Percentiles rank a stretch among this genome's conserved stretches.
Evolutionary conservation across 345 rosid species (phyloP).

Genomic region (Gossypium stocksii): DNA sequence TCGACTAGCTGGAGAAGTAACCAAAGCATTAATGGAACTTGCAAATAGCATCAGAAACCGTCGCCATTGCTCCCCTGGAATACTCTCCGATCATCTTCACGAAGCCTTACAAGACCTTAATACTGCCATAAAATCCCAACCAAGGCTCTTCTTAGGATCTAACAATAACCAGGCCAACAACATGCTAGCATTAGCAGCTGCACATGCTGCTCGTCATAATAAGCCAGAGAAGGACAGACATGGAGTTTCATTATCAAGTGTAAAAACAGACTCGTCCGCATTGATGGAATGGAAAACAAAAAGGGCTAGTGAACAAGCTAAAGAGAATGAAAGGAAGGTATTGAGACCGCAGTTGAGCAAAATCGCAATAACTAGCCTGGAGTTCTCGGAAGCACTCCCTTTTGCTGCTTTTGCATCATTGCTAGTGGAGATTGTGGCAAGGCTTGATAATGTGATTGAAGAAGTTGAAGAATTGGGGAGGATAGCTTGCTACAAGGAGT

Average conservation of each 20-base stretch:
- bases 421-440: slow-evolving; percentile 67
- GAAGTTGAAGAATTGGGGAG: slow-evolving; percentile 72
- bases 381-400: slow-evolving; percentile 86
- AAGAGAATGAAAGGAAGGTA: slow-evolving; percentile 39
- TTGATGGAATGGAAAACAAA: slow-evolving; percentile 52
- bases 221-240: slow-evolving; percentile 6
- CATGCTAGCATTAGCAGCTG: slow-evolving; percentile 45
- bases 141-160: slow-evolving; percentile 68
- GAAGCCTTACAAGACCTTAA: slow-evolving; percentile 74
- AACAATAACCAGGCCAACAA: slow-evolving; percentile 36
- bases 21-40: slow-evolving; percentile 55
- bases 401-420: slow-evolving; percentile 79
- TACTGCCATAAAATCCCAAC: slow-evolving; percentile 69
- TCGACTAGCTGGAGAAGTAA: slow-evolving; percentile 62
- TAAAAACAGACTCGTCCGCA: slow-evolving; percentile 63
- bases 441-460: slow-evolving; percentile 64
- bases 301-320: slow-evolving; percentile 23
- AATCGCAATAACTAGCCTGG: slow-evolving; percentile 53
- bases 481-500: slow-evolving; percentile 61
- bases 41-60: slow-evolving; percentile 54
- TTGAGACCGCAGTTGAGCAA: slow-evolving; percentile 69
- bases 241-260: slow-evolving; percentile 45
- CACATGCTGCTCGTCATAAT: slow-evolving; percentile 31
- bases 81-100: slow-evolving; percentile 72
- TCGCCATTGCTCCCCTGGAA: slow-evolving; percentile 70